A percentile compares a stretch with the other conserved stretches of the same genome.
These are phyloP conservation scores for Eucalyptus microcorys DNA, from an alignment of 345 rosid species.

Conservation along the genomic window DNA sequence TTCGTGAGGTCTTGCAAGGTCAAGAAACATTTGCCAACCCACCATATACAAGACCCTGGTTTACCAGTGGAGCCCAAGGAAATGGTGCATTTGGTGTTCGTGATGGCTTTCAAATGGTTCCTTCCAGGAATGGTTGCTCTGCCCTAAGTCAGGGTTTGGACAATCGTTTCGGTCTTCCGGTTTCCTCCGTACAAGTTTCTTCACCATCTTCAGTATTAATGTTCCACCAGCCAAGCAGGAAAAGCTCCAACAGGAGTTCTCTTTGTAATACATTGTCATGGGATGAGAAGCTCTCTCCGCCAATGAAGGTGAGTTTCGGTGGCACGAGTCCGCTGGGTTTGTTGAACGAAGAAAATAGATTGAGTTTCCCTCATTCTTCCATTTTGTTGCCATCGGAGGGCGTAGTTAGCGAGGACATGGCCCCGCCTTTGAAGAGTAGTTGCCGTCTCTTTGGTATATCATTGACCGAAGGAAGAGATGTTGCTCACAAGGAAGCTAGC, in stretches of 20 bases:
- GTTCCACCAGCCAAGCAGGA: conserved; percentile 38
- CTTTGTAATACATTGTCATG: neutral
- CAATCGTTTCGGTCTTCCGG: conserved; percentile 16
- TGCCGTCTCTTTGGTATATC: conserved; percentile 97
- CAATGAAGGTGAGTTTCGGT: conserved; percentile 1
- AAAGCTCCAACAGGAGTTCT: neutral
- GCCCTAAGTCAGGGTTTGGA: conserved; percentile 22
- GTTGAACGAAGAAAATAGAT: conserved; percentile 9
- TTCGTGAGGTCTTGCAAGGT: conserved; percentile 99
- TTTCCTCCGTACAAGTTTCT: conserved; percentile 29
- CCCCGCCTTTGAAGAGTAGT: conserved; percentile 47
- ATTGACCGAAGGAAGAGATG: conserved; percentile 48
- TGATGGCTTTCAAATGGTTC: conserved; percentile 21
- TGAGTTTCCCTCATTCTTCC: neutral
- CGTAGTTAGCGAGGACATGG: conserved; percentile 19
- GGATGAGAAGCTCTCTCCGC: conserved; percentile 1
- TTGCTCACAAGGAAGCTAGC: conserved; percentile 10
- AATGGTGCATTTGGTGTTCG: conserved; percentile 24
- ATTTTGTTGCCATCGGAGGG: conserved; percentile 4
- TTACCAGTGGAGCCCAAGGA: conserved; percentile 13
- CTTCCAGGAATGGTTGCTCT: conserved; percentile 50
- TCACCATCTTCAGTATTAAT: conserved; percentile 75
- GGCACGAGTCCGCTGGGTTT: neutral
- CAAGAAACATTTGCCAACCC: conserved; percentile 71
- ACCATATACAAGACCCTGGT: conserved; percentile 13